Conservation (phyloP, 306 rosid genomes). For the Clitoria ternatea region DNA sequence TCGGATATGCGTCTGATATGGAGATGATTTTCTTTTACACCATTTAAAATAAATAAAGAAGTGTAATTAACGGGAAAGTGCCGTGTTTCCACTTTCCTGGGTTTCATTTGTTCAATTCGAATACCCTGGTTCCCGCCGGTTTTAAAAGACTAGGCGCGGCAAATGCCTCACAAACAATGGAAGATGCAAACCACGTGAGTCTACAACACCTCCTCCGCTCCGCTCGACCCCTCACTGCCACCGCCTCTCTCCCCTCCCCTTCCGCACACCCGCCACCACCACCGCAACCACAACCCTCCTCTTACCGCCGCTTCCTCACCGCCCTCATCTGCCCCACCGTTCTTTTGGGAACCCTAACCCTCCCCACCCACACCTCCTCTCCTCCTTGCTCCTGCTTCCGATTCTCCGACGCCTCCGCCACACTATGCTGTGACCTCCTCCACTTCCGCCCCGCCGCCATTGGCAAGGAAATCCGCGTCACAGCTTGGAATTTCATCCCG, state of each 20-base stretch:
- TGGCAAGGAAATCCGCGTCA: slow-evolving; percentile 41
- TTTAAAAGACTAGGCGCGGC: neutral
- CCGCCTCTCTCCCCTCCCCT: slow-evolving; percentile 26
- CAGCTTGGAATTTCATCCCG: slow-evolving; percentile 84
- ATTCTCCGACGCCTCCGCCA: slow-evolving; percentile 60
- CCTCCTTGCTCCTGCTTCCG: slow-evolving; percentile 58
- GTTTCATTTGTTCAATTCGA: too few species aligned
- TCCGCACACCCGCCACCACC: slow-evolving; percentile 5
- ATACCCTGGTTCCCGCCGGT: neutral
- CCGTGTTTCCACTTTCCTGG: too few species aligned
- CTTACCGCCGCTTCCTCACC: slow-evolving; percentile 36
- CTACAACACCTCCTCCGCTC: slow-evolving; percentile 44
- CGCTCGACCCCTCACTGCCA: slow-evolving; percentile 51
- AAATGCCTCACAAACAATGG: slow-evolving; percentile 25
- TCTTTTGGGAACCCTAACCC: slow-evolving; percentile 56
- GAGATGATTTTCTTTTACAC: too few species aligned
- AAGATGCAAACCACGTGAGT: slow-evolving; percentile 19
- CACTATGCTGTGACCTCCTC: slow-evolving; percentile 79
- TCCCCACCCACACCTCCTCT: slow-evolving; percentile 29
- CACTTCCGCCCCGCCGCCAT: slow-evolving; percentile 37
- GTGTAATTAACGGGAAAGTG: too few species aligned
- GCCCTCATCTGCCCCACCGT: slow-evolving; percentile 39
- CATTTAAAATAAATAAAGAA: too few species aligned
- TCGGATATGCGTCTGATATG: too few species aligned
- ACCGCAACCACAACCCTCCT: neutral